Conservation (phyloP, 345 rosid species). For the Bruguiera gymnorhiza region DNA sequence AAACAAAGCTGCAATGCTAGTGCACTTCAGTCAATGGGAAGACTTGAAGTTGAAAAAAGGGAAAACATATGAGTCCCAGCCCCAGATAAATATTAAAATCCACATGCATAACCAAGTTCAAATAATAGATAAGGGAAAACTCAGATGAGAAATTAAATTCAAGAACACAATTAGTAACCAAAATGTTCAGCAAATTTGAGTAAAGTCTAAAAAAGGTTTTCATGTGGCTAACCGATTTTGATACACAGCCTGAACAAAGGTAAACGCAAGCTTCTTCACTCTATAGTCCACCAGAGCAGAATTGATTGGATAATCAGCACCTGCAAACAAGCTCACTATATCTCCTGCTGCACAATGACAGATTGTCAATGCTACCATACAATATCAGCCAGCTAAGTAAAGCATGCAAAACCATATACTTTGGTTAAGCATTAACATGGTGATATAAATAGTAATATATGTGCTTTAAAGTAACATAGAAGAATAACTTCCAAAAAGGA, state of each 20-base stretch:
- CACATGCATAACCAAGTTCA: no score
- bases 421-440: no score
- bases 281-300: slow-evolving; percentile 67
- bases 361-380: slow-evolving; percentile 12
- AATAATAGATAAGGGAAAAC: no score
- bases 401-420: not conserved
- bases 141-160: not conserved
- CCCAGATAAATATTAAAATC: no score
- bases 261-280: slow-evolving; percentile 63
- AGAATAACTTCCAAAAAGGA: no score
- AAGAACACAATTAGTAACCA: slow-evolving; percentile 6
- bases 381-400: slow-evolving; percentile 12
- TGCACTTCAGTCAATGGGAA: no score
- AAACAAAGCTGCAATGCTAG: not conserved
- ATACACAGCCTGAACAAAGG: slow-evolving; percentile 72
- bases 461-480: no score
- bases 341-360: slow-evolving; percentile 58
- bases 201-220: slow-evolving; percentile 7
- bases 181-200: not conserved
- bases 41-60: no score
- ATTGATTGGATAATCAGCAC: slow-evolving; percentile 46
- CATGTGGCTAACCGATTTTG: slow-evolving; percentile 60
- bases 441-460: no score
- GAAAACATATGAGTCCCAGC: no score
- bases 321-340: slow-evolving; percentile 59